phyloP scores from a whole-genome alignment of 208 protist species.

The Leishmania gerbilli region DNA sequence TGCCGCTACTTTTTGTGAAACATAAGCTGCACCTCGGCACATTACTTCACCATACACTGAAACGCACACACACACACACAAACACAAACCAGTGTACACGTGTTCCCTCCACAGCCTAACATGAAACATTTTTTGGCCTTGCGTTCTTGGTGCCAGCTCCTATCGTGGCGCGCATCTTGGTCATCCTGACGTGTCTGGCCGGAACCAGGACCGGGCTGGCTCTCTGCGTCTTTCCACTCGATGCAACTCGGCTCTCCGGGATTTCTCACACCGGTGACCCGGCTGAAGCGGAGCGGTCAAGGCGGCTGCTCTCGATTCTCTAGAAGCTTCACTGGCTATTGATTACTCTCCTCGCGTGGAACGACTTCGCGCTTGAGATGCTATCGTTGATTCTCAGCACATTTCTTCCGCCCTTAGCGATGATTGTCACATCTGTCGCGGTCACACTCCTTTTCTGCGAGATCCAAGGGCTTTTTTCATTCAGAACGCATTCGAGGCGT shows the following conservation, averaged over 20 bases:
- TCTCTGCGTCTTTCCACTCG: slow-evolving; percentile 69
- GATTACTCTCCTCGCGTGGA: slow-evolving; percentile 61
- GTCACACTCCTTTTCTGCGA: slow-evolving; percentile 75
- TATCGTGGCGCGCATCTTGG: slow-evolving; percentile 43
- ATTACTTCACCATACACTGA: slow-evolving; percentile 1
- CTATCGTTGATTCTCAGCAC: slow-evolving; percentile 69
- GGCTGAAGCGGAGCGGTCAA: slow-evolving; percentile 37
- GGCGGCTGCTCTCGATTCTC: slow-evolving; percentile 55
- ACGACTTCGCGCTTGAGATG: slow-evolving; percentile 70
- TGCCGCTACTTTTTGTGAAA: background rate
- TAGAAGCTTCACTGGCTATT: slow-evolving; percentile 70
- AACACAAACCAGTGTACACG: background rate
- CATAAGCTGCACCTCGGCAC: background rate
- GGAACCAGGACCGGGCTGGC: slow-evolving; percentile 58
- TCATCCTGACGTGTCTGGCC: slow-evolving; percentile 48
- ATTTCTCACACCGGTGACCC: slow-evolving; percentile 31
- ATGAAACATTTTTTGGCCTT: slow-evolving; percentile 49
- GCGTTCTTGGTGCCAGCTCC: slow-evolving; percentile 33
- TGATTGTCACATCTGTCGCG: slow-evolving; percentile 53
- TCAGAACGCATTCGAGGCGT: slow-evolving; percentile 52
- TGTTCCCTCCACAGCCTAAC: background rate
- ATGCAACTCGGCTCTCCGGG: slow-evolving; percentile 45
- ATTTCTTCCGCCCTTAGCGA: slow-evolving; percentile 52
- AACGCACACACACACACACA: background rate
- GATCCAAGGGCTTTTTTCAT: slow-evolving; percentile 79